phyloP scores from a whole-genome alignment of 306 rosid genomes.

The Cicer yamashitae region DNA sequence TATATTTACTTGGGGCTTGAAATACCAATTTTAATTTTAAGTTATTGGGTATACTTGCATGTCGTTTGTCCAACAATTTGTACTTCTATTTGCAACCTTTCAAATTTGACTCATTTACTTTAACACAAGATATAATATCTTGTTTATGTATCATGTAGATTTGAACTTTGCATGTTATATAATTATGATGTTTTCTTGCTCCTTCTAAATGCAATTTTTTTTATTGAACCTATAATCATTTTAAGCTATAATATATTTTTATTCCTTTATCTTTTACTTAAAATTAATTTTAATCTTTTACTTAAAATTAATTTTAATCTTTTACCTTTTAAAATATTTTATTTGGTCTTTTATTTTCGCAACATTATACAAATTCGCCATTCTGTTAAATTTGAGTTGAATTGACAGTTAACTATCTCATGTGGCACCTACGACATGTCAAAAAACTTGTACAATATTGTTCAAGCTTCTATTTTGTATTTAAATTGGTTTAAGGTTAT shows the following conservation, averaged over 20 bases:
- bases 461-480: too few species aligned
- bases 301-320: too few species aligned
- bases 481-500: neutral
- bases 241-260: too few species aligned
- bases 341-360: too few species aligned
- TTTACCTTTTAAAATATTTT: too few species aligned
- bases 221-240: neutral
- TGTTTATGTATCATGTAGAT: slow-evolving; percentile 8
- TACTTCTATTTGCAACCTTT: slow-evolving; percentile 9
- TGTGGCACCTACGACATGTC: too few species aligned
- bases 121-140: neutral
- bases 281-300: too few species aligned
- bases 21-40: neutral
- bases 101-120: slow-evolving; percentile 8
- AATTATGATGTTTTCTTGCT: slow-evolving; percentile 10
- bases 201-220: slow-evolving; percentile 3
- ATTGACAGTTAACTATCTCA: too few species aligned
- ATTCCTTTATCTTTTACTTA: too few species aligned
- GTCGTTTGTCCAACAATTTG: slow-evolving; percentile 17
- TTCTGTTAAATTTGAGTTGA: too few species aligned
- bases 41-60: slow-evolving; percentile 1
- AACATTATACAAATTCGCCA: too few species aligned
- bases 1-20: neutral
- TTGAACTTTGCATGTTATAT: neutral
- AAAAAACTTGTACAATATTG: too few species aligned